Base-by-base conservation (phyloP, 768 basidiomycete species). In the Suillus bovinus region DNA sequence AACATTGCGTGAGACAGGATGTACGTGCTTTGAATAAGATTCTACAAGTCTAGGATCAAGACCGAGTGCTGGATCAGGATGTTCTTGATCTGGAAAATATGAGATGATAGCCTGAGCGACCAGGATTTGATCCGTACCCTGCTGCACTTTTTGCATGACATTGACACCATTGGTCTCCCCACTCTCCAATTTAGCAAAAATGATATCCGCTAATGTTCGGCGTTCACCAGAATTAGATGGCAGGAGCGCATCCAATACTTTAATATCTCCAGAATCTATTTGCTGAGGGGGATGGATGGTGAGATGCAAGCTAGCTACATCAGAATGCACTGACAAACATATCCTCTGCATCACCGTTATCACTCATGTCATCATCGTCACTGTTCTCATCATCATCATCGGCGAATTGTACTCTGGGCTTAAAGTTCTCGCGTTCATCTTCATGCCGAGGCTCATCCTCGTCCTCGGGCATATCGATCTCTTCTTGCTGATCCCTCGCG, bases 131-230 rank as follows among this genome's bases (percentile, higher is more conserved):
- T 49, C 62, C 59, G 31, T 60, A 86, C 87, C 85, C 81, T 83
- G 86, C 31, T 82, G 80, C 9, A 85, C 82, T 68, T 86, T 86
- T 71, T 83, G 82, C 60, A 87, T 86, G 33, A 83, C 78, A 11
- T 84, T 81, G 9, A 85, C 74, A 50, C 79, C 79, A 5, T 81
- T 73, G 64, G 88, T 86, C 56, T 63, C 59, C 14, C 79, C 82
- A 61, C 81, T 84, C 62, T 96, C 90, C 27, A 99, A 81, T 77
- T 98, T 98, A 29, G 91, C 84, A 71, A 99, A 93, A 63, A 99
- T 99, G n/a, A 99, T 81, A 73, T 99, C 97, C 34, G 97, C 97
- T 34, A 99, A 79, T 3, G 96, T 98, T 73, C 85, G 84, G 50
- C 93, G 85, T 73, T 92, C 89, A 8, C 84, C 83, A 17, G 85